These are phyloP conservation scores for Pythium brachiatum DNA, from an alignment of 352 stramenopile species.

Conservation along the genomic window DNA sequence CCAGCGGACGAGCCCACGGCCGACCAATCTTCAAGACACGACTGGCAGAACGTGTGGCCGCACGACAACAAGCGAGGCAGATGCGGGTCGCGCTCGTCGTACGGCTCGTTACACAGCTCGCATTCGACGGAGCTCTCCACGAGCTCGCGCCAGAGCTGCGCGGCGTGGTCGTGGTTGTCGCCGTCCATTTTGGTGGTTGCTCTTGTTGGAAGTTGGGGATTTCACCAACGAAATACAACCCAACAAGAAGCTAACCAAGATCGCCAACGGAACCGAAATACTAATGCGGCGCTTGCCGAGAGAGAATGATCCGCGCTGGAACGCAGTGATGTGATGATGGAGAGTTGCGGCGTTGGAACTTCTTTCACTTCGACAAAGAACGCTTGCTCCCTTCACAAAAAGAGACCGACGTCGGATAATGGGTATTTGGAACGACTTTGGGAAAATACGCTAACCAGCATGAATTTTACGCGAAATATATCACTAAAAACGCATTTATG, in stretches of 20 bases:
- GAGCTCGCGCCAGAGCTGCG: conserved; percentile 65
- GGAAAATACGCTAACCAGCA: not conserved
- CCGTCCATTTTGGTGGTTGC: not conserved
- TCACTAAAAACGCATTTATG: not conserved
- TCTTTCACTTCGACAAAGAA: conserved; percentile 17
- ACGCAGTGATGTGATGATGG: not conserved
- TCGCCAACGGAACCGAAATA: no score
- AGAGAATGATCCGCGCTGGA: not conserved
- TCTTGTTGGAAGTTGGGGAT: not conserved
- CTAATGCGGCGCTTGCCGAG: no score
- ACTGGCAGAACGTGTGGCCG: conserved; percentile 85
- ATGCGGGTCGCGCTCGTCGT: conserved; percentile 67
- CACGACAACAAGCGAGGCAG: conserved; percentile 69
- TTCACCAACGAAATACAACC: not conserved
- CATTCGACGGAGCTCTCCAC: conserved; percentile 80
- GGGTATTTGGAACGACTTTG: not conserved
- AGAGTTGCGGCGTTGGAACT: not conserved
- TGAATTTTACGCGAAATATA: not conserved
- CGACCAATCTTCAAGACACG: conserved; percentile 67
- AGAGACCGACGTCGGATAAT: conserved; percentile 5
- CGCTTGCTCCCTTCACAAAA: not conserved
- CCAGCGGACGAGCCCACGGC: conserved; percentile 29
- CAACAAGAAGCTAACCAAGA: not conserved
- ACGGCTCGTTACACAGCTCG: conserved; percentile 85
- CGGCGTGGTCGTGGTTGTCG: conserved; percentile 46